Conservation (phyloP, 768 basidiomycete genomes). For the Asterophora lycoperdoides region DNA sequence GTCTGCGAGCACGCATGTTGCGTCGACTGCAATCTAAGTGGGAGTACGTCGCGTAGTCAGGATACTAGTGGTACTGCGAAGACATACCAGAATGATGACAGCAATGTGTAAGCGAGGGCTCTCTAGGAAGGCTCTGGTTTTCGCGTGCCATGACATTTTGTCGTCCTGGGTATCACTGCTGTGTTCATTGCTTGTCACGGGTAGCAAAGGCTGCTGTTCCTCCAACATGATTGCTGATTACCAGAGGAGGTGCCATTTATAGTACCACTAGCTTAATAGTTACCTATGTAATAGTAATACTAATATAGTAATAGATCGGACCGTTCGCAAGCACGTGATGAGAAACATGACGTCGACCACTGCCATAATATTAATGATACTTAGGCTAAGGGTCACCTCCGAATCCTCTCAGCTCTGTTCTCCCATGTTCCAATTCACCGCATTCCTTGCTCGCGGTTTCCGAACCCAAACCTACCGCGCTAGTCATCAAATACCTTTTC, state of each 20-base stretch:
- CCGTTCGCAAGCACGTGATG: no score
- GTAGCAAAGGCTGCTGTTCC: conserved; percentile 41
- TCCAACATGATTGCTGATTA: conserved; percentile 35
- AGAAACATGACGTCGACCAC: no score
- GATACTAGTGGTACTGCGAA: background rate
- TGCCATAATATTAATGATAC: no score
- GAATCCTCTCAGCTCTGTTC: no score
- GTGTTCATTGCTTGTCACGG: conserved; percentile 5
- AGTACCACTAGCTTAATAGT: no score
- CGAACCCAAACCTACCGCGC: background rate
- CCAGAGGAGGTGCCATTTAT: no score
- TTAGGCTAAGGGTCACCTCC: no score
- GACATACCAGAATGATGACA: conserved; percentile 53
- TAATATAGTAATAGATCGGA: no score
- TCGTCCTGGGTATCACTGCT: background rate
- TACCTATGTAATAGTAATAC: no score
- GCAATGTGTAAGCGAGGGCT: conserved; percentile 48
- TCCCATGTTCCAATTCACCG: conserved; percentile 3
- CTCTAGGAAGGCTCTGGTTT: conserved; percentile 48
- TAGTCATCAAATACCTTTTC: background rate
- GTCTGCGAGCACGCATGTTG: conserved; percentile 66
- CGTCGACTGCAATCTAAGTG: conserved; percentile 57
- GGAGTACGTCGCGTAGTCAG: background rate
- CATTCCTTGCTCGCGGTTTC: conserved; percentile 5
- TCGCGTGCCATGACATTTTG: conserved; percentile 24